phyloP scores from a whole-genome alignment of 345 rosid genomes.

The Ailanthus altissimus region DNA sequence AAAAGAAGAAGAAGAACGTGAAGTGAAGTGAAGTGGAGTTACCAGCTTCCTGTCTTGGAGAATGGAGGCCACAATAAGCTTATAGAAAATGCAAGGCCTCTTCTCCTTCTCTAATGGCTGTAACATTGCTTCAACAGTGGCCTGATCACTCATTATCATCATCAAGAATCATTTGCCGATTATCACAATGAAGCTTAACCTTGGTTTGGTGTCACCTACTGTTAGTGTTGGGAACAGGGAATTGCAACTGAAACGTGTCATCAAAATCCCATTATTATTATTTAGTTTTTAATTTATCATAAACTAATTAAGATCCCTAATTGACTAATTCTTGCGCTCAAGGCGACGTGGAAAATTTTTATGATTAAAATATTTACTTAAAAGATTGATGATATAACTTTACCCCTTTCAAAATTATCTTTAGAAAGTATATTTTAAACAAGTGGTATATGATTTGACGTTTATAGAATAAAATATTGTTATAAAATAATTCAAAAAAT shows the following conservation, averaged over 20 bases:
- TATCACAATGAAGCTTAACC: not conserved
- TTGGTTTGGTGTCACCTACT: not conserved
- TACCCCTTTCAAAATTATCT: no score
- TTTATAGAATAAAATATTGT: no score
- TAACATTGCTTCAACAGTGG: constrained; percentile 21
- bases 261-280: not conserved
- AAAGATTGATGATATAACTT: no score
- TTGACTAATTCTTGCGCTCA: no score
- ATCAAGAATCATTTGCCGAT: not conserved
- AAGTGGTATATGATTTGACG: no score
- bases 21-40: not conserved
- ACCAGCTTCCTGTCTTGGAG: constrained; percentile 44
- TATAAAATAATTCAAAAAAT: no score
- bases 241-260: not conserved
- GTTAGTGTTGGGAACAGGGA: not conserved
- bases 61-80: constrained; percentile 39
- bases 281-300: not conserved
- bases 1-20: not conserved
- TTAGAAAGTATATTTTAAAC: no score
- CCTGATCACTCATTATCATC: not conserved
- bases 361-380: no score
- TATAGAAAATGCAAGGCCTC: constrained; percentile 39
- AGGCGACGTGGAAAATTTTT: no score
- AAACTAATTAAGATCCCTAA: no score
- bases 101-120: constrained; percentile 23